phyloP scores from a whole-genome alignment of 148 eudicot species.

The Fagopyrum homotropicum region DNA sequence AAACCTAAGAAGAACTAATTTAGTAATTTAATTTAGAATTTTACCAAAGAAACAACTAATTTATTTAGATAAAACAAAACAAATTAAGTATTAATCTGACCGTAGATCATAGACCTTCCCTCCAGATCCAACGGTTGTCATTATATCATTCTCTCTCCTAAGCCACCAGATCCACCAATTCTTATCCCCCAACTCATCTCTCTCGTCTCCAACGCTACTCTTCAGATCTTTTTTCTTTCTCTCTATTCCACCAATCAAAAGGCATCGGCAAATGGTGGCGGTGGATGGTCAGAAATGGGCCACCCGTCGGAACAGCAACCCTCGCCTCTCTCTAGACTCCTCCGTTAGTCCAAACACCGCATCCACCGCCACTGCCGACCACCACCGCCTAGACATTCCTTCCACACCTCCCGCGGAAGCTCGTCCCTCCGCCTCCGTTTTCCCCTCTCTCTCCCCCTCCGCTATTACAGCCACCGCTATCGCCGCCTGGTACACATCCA shows the following conservation, averaged over 20 bases:
- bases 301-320: constrained; percentile 69
- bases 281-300: constrained; percentile 67
- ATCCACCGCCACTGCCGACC: constrained; percentile 15
- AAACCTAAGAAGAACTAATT: not conserved
- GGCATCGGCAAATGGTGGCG: constrained; percentile 18
- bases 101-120: constrained; percentile 1
- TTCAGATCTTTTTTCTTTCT: not conserved
- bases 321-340: constrained; percentile 32
- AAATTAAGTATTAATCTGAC: not conserved
- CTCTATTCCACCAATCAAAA: constrained; percentile 1
- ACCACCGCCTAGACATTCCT: constrained; percentile 47
- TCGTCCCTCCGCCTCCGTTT: constrained; percentile 19
- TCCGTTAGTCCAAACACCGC: constrained; percentile 5
- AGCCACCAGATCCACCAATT: constrained; percentile 11
- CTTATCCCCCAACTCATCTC: constrained; percentile 9
- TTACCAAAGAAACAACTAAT: not conserved
- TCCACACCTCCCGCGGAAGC: constrained; percentile 52
- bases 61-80: not conserved
- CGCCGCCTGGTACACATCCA: constrained; percentile 75
- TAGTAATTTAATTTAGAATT: too few relatives aligned
- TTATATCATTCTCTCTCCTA: not conserved
- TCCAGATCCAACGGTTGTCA: not conserved
- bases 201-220: not conserved
- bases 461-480: constrained; percentile 48
- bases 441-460: constrained; percentile 17